Base-by-base conservation (phyloP, 352 stramenopile species). In the Peronosclerospora sorghi region DNA sequence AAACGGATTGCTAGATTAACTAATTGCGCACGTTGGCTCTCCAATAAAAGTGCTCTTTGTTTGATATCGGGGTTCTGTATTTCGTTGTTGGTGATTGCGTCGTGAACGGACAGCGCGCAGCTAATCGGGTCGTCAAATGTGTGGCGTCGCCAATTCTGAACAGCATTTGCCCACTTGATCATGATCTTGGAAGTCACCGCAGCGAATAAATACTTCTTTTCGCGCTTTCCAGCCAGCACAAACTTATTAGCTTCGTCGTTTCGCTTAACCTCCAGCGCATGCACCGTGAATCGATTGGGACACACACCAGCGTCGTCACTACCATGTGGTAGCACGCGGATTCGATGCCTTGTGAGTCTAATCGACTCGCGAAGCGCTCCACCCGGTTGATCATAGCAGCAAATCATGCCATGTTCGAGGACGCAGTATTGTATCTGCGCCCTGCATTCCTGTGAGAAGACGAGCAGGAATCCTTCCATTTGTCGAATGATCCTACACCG, bases 401-500 rank as follows among this genome's bases (percentile, higher is more conserved):
- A 51, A 35, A 89, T 48, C 53, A 68, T 52, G n/a, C 73, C 76
- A 32, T 75, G 56, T 52, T 86, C 73, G 35, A 89, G 57, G 43
- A 83, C 69, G 38, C 73, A 82, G 54, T 80, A 89, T 35, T 77
- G 68, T 42, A 73, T 61, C 48, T 71, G 47, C 18, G 59, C 48
- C 20, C 49, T 56, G 15, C 59, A 47, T 39, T 80, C 68, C 28
- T 60, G 50, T 41, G 55, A 45, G 40, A 86, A 74, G 39, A 67
- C 56, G 7, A 89, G 72, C 51, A 89, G 49, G 41, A 74, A 89
- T 34, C 76, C 76, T 35, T 89, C 76, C 76, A 89, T 89, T 19
- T 20, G 18, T 35, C 40, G 44, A 49, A 14, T 41, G 38, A 51
- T 15, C 21, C 21, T 26, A 26, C 21, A n/a, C n/a, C n/a, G n/a